Conservation (phyloP, 176 grass and related monocot genomes). For the Carex scoparia region DNA sequence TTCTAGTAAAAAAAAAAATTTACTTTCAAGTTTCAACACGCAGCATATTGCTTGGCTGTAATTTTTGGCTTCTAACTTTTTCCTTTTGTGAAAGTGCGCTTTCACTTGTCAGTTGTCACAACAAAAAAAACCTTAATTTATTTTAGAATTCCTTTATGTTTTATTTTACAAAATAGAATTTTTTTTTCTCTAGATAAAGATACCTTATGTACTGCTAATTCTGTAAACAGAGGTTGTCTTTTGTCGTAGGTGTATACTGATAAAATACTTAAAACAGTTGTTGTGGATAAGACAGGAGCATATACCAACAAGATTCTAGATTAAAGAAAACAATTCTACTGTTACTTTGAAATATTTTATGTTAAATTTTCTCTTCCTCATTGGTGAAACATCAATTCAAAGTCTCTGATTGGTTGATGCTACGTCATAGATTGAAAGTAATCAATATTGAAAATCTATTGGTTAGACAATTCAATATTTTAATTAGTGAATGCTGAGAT, state of each 20-base stretch:
- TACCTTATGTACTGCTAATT: background rate
- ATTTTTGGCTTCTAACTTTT: background rate
- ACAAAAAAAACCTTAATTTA: background rate
- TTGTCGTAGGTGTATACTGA: background rate
- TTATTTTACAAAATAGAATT: background rate
- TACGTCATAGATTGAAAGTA: background rate
- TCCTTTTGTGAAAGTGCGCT: background rate
- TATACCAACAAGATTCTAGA: conserved; percentile 20
- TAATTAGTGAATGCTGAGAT: background rate
- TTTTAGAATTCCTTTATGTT: background rate
- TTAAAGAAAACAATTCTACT: conserved; percentile 6
- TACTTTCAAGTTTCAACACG: background rate
- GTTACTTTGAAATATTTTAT: background rate
- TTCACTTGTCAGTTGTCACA: background rate
- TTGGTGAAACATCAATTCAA: conserved; percentile 16
- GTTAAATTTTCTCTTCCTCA: background rate
- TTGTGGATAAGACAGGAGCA: conserved; percentile 17
- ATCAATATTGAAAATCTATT: background rate
- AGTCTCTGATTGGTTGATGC: conserved; percentile 9
- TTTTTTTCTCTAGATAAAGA: background rate
- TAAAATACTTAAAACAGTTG: conserved; percentile 22
- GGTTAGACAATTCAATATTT: conserved; percentile 3
- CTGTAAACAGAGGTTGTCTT: background rate
- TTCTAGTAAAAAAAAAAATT: background rate
- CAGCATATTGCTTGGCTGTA: background rate